Base-by-base conservation (phyloP, 1,284 basidiomycete species). In the Pseudomicrostroma phylloplanum region DNA sequence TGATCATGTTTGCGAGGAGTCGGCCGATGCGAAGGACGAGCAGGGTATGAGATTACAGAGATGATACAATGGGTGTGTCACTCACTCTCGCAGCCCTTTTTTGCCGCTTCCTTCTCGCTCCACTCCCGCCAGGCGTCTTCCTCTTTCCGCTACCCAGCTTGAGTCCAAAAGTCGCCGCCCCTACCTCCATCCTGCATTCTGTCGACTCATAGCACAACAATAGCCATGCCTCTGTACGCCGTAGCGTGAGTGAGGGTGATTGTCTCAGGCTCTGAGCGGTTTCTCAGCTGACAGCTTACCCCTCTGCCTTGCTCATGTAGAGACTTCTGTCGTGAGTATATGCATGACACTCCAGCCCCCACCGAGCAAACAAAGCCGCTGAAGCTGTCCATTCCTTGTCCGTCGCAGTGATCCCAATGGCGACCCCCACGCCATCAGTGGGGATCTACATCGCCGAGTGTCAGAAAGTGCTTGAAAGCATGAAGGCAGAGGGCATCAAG, bases 371-470 rank as follows among this genome's bases (percentile, higher is more conserved):
- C 30, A 9, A 36, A 36, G 43, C 4, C 43, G 43, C 43, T 21
- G 43, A 48, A 21, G 43, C 43, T 48, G 6, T 48, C 43, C 43
- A 48, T 48, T n/a, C 43, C 6, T 48, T 17, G 17, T 12, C 43
- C 30, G 30, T 36, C 43, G 15, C 54, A 74, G 73, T 78, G 40
- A 76, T 78, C 15, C 76, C 76, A 0, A 77, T 78, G 68, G 75
- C 69, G 19, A 78, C 76, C 43, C 67, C 65, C 2, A 73, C 74
- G 8, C 68, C 74, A 6, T 77, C 75, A 1, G 76, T 78, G 2
- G 76, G 76, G 6, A 60, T 66, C 30, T 77, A 78, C 66, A 77
- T 78, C 39, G 65, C 76, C 23, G 74, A 77, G 62, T 77, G 75
- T 46, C 76, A 78, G 61, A 60, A 71, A 17, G 75, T 77, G 46